Evolutionary conservation across 1,139 yeast genomes (phyloP), one percentile per base, ranked within the genome.

Genomic region (Pichia sp.): DNA sequence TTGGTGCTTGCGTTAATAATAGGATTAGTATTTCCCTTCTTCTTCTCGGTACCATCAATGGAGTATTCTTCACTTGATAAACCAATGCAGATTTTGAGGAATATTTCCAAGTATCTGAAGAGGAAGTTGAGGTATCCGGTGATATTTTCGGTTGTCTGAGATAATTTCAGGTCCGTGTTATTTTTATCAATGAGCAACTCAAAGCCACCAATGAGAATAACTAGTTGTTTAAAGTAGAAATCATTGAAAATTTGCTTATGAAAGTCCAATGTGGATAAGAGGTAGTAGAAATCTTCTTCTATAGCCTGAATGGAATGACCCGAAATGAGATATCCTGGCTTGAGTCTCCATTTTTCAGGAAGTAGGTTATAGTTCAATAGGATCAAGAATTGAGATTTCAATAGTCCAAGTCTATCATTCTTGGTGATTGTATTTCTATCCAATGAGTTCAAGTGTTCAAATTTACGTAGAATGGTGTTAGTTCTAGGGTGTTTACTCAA

Each of bases 231-330:
- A 38, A 54, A 53, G 32, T 55, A 48, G 27, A 58, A 46, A 31
- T 58, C 62, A 33, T 48, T 49, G 36, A 48, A 46, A 3, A 48
- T 46, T 24, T 50, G 53, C 28, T 52, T 52, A 26, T 51, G 55
- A 30, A 52, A 51, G 32, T 52, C 56, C 21, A 55, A 30, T 12
- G 46, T 44, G n/a, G 48, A 42, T 42, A 49, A 29, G 30, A 47
- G 25, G 13, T 44, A 50, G 46, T 53, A 63, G 37, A 55, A 62
- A 30, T 52, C 62, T 4, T 49, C 48, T 37, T 69, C 73, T 16
- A 74, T 48, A 3, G 30, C 35, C 2, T 42, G 42, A 13, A 60
- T 37, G 5, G 50, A 47, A 30, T 57, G 50, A 8, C 62, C 62
- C 32, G 59, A 54, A 4, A 48, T 34, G 15, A 59, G 31, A 22